Base-by-base conservation (phyloP, 805 yeast genomes). In the Lipomyces yamadae region DNA sequence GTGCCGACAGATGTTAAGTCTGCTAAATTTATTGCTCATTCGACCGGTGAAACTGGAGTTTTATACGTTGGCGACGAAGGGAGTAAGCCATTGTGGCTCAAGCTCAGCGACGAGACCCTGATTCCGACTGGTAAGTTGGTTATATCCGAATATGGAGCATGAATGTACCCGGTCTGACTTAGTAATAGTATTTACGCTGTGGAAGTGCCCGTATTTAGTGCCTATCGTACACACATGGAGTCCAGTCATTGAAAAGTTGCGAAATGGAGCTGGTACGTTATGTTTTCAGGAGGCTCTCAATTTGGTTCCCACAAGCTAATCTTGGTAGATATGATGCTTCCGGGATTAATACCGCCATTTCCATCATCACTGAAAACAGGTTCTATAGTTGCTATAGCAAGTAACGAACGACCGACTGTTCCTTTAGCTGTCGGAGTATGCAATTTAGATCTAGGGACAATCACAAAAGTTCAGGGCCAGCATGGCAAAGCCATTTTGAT, bases 401-500 rank as follows among this genome's bases (percentile, higher is more conserved):
- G 86, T 68, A 79, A 82, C 35, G 81, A 83, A 15, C 75, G 81
- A 30, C 96, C 96, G 0, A 76, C 83, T 1, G 88, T 88, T 10
- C 82, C 87, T 0, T 81, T 85, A 74, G 97, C 96, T 0, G 84
- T 93, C 34, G 97, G 97, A 1, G 75, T 82, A 10, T 85, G 90
- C 67, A 71, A 78, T 52, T 65, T 83, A 71, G 83, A 88, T 72
- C 70, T 91, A 70, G 75, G 78, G 2, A 76, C 78, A 1, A 77
- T 80, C 59, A 77, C 66, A 15, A 42, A 69, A 18, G 78, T 53
- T 74, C 80, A 61, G 59, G 92, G 92, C 0, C 80, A 83, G 15
- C 82, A 83, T 15, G 99, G 98, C 11, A 85, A 89, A 37, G 97
- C 95, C 0, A 96, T 93, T 0, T 82, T 84, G 58, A 79, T 92